A percentile compares a stretch with the other conserved stretches of the same genome.
Conservation (phyloP, 805 yeast species). For the Pichia kluyveri region DNA sequence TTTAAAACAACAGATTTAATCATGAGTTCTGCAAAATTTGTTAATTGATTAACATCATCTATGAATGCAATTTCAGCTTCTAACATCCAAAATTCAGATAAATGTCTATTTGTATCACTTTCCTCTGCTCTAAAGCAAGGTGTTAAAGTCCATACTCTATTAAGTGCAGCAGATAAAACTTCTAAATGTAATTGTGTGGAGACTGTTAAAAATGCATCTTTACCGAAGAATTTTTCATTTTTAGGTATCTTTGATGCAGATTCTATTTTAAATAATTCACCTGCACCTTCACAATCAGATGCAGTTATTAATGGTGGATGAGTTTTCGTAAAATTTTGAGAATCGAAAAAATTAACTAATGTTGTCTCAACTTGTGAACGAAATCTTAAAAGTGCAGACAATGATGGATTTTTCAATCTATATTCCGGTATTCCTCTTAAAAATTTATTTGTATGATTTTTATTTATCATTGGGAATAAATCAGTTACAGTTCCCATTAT, state of each 20-base stretch:
- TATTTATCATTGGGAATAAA: constrained; percentile 77
- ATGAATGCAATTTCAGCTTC: constrained; percentile 83
- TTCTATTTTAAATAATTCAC: constrained; percentile 67
- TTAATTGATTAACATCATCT: constrained; percentile 47
- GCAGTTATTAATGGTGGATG: constrained; percentile 82
- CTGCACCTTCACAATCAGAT: constrained; percentile 96
- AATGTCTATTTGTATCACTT: constrained; percentile 84
- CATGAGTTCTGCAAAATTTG: constrained; percentile 63
- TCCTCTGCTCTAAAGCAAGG: constrained; percentile 95
- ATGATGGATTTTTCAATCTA: constrained; percentile 63
- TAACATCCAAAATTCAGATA: constrained; percentile 96
- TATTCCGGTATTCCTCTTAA: constrained; percentile 67
- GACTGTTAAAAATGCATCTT: constrained; percentile 68
- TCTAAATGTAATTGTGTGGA: constrained; percentile 91
- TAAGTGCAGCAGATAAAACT: constrained; percentile 61
- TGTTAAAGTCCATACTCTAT: constrained; percentile 77
- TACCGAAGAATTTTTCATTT: constrained; percentile 47
- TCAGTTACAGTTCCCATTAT: constrained; percentile 56
- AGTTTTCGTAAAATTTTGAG: constrained; percentile 54
- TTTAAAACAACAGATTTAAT: constrained; percentile 39
- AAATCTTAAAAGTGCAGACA: constrained; percentile 59
- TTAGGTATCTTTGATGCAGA: constrained; percentile 19
- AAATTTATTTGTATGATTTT: constrained; percentile 54
- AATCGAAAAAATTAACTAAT: constrained; percentile 45
- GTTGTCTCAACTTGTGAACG: constrained; percentile 57